Evolutionary conservation across 257 asterid species (phyloP).

Genomic region (Solanum ossicruentum): DNA sequence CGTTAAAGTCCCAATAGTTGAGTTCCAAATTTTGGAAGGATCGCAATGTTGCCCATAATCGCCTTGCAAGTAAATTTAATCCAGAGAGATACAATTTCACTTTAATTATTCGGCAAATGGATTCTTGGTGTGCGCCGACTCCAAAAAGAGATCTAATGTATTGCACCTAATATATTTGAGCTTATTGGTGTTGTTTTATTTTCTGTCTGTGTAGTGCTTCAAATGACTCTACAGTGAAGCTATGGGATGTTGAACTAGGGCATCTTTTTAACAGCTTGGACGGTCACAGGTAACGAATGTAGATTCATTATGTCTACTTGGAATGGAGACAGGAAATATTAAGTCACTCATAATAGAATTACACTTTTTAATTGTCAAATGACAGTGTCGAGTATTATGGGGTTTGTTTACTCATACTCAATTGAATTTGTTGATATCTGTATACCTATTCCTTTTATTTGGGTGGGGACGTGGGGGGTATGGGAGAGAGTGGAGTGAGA

Average conservation of each 20-base stretch:
- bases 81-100: no score
- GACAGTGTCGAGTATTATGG: not conserved
- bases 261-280: conserved; percentile 58
- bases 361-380: not conserved
- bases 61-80: no score
- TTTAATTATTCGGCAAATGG: no score
- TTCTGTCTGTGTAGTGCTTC: conserved; percentile 51
- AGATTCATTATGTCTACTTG: not conserved
- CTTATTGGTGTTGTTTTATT: not conserved
- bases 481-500: not conserved
- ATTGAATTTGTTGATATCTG: not conserved
- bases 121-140: not conserved
- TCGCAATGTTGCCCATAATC: no score
- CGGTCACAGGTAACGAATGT: conserved; percentile 58
- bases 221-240: conserved; percentile 82
- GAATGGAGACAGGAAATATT: not conserved
- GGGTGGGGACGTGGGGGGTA: not conserved
- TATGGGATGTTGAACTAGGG: conserved; percentile 74
- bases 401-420: not conserved
- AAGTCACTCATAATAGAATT: not conserved
- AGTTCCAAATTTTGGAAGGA: no score
- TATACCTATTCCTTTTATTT: not conserved
- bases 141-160: not conserved
- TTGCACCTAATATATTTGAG: not conserved
- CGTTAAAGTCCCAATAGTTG: no score